Percentiles rank a stretch among this genome's conserved stretches.
Evolutionary conservation across 305 asterid genomes (phyloP).

Genomic region (Caryopteris hybrid): DNA sequence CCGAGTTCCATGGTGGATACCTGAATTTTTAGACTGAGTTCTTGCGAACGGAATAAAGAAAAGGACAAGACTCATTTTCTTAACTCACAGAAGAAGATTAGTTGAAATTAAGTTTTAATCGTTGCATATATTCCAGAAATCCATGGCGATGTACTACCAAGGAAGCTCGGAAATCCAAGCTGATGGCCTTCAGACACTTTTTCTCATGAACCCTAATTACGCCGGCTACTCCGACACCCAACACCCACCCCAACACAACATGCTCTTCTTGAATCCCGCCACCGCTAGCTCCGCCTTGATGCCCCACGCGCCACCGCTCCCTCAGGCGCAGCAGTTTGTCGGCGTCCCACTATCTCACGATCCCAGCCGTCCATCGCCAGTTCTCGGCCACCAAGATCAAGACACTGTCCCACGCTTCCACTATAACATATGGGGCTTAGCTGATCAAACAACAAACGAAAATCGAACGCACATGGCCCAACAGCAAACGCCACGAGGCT

Average conservation of each 20-base stretch:
- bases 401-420: slow-evolving; percentile 13
- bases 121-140: no score
- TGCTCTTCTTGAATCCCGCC: slow-evolving; percentile 3
- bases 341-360: slow-evolving; percentile 39
- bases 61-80: no score
- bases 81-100: no score
- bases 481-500: slow-evolving; percentile 38
- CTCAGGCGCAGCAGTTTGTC: slow-evolving; percentile 30
- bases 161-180: slow-evolving; percentile 58
- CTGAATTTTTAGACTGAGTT: not conserved
- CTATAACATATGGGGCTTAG: slow-evolving; percentile 28
- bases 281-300: no score
- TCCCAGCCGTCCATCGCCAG: slow-evolving; percentile 14
- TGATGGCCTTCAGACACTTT: slow-evolving; percentile 67
- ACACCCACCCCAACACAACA: no score
- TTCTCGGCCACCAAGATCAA: no score
- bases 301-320: slow-evolving; percentile 34
- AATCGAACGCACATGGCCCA: not conserved
- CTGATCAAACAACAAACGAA: slow-evolving; percentile 26
- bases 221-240: slow-evolving; percentile 33
- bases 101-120: no score
- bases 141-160: slow-evolving; percentile 54
- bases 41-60: not conserved
- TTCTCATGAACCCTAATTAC: slow-evolving; percentile 71
- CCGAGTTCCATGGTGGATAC: no score